Base-by-base conservation (phyloP, 192 early-diverging fungal species). In the Mortierella antarctica region DNA sequence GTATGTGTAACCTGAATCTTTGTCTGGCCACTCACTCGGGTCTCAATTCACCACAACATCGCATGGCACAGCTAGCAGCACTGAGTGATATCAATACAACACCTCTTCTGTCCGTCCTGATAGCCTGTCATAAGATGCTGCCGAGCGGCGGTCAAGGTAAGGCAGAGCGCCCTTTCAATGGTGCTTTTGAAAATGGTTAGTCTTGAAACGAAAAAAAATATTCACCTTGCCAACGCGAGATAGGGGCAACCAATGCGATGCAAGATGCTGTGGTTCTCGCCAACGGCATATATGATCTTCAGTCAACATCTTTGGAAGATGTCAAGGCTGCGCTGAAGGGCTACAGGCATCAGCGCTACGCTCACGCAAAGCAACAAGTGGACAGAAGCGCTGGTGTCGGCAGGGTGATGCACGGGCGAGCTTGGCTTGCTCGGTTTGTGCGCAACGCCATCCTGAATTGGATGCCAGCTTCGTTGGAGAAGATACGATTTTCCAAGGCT, bases 111-210 rank as follows among this genome's bases (percentile, higher is more conserved):
- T 55, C 45, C 23, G 17, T 55, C 23, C 20, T 18, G 15, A 20
- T 56, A 66, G 31, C 39, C 20, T 50, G 64, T 20, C 69, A 42
- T 46, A 47, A 64, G 46, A 52, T 69, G 60, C 18, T 69, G 9
- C 74, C 72, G 46, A 74, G 72, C 39, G 72, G 64, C 0, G 72
- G 72, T 17, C 72, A 74, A 76, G 74, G 65, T 60, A 71, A 57
- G 7, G 12, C 9, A 42, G 9, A n/a, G n/a, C n/a, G 7, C 13
- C 18, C 45, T 46, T 39, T 23, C 21, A 13, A 14, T 39, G 20
- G 20, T 1, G 42, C 4, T 57, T 46, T 2, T 7, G 13, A 0
- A 6, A 48, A 46, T 21, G 48, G 45, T 44, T 57, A 15, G 15
- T 57, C 20, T 15, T 50, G 12, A 17, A 4, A 8, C 21, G 10